These are phyloP conservation scores for Phytophthora pini DNA, from an alignment of 352 stramenopile species.

Conservation along the genomic window DNA sequence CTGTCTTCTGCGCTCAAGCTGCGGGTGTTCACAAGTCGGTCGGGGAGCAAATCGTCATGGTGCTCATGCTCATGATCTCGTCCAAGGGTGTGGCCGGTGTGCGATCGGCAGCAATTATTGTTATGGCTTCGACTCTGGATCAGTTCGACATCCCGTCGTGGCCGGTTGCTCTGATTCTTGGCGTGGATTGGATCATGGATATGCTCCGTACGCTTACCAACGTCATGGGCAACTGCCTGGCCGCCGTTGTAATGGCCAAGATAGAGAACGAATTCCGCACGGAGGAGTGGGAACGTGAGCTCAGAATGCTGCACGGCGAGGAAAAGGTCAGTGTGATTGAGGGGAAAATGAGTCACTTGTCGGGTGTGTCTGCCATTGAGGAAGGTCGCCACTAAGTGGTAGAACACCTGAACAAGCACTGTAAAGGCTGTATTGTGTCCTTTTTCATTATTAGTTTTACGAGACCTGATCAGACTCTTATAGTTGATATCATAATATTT, in stretches of 20 bases:
- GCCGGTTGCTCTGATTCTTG: conserved; percentile 62
- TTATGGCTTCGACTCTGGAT: conserved; percentile 53
- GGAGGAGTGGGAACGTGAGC: conserved; percentile 45
- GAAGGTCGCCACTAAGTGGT: conserved; percentile 20
- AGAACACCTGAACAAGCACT: no score
- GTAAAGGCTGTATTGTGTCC: no score
- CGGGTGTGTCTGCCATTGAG: conserved; percentile 27
- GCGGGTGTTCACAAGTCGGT: conserved; percentile 50
- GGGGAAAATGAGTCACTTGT: conserved; percentile 27
- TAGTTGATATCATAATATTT: no score
- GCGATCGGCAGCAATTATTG: conserved; percentile 54
- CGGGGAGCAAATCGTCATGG: conserved; percentile 67
- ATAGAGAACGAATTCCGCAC: conserved; percentile 68
- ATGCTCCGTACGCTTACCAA: conserved; percentile 67
- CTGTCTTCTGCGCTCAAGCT: conserved; percentile 65
- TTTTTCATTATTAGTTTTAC: no score
- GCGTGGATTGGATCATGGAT: conserved; percentile 69
- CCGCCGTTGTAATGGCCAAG: conserved; percentile 64
- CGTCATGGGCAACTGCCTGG: conserved; percentile 62
- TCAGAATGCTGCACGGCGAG: conserved; percentile 3
- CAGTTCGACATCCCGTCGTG: conserved; percentile 66
- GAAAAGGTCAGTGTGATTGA: conserved; percentile 31
- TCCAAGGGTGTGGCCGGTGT: conserved; percentile 64
- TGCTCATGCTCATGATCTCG: conserved; percentile 68
- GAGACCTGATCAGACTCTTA: no score